These are phyloP conservation scores for Erodium chrysanthum DNA, from an alignment of 441 rosid genomes.

Conservation along the genomic window DNA sequence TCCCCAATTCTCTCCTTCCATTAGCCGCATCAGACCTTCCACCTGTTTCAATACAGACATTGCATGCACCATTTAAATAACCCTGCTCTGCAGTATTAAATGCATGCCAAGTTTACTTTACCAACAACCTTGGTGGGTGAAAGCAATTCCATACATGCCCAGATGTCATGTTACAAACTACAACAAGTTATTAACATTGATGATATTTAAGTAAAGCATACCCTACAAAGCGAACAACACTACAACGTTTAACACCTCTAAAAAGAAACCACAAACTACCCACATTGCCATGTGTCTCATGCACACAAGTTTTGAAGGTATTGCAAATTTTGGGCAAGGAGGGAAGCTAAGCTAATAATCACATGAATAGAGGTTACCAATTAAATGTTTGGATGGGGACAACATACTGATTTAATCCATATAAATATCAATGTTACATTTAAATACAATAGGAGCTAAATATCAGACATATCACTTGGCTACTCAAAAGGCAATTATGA, in stretches of 20 bases:
- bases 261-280: not conserved
- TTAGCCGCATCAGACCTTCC: conserved; percentile 86
- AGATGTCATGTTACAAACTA: not conserved
- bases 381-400: not conserved
- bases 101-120: not conserved
- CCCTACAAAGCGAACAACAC: not conserved
- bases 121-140: not conserved
- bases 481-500: conserved; percentile 9
- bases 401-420: conserved; percentile 10
- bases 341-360: not conserved
- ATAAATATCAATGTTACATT: not conserved
- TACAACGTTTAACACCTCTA: not conserved
- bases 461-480: no score
- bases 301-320: not conserved
- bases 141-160: not conserved
- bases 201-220: not conserved
- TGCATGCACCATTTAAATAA: conserved; percentile 7
- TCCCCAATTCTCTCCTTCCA: conserved; percentile 94
- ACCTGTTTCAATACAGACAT: conserved; percentile 37
- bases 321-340: not conserved
- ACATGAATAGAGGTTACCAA: not conserved
- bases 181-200: not conserved
- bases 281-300: not conserved
- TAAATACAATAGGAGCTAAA: no score
- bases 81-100: not conserved